These are phyloP conservation scores for Alternaria alternata DNA, from an alignment of 2,329 filamentous ascomycete genomes.

Conservation along the genomic window DNA sequence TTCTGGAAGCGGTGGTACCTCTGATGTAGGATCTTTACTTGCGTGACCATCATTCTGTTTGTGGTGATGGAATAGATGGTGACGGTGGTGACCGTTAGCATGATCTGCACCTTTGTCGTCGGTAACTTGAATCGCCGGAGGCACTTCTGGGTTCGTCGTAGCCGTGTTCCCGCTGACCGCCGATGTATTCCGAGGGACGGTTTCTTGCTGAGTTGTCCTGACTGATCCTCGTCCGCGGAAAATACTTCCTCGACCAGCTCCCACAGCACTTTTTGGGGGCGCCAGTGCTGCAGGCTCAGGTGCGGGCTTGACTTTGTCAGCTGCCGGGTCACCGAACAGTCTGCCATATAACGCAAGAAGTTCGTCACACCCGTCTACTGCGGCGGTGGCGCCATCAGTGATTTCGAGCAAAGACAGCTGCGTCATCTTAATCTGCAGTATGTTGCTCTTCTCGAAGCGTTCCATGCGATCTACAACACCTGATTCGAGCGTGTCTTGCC, in stretches of 20 bases:
- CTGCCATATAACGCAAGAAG: constrained; percentile 81
- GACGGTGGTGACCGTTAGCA: constrained; percentile 47
- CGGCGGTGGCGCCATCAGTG: constrained; percentile 81
- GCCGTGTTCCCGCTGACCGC: constrained; percentile 35
- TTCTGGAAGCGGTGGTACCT: constrained; percentile 37
- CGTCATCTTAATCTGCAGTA: constrained; percentile 96
- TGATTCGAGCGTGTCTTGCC: constrained; percentile 24
- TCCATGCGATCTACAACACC: constrained; percentile 82
- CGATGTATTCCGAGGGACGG: constrained; percentile 32
- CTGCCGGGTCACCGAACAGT: constrained; percentile 73
- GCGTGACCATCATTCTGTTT: constrained; percentile 47
- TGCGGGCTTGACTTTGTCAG: constrained; percentile 46
- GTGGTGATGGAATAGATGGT: constrained; percentile 44
- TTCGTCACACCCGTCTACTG: constrained; percentile 88
- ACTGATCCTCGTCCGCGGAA: constrained; percentile 65
- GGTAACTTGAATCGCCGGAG: constrained; percentile 80
- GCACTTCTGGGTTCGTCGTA: constrained; percentile 45
- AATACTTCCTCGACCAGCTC: constrained; percentile 77
- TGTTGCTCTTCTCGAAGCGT: constrained; percentile 80
- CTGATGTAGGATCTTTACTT: constrained; percentile 23
- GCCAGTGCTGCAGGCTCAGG: constrained; percentile 60
- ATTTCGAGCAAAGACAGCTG: constrained; percentile 85
- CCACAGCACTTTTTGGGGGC: constrained; percentile 67
- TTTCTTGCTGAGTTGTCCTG: constrained; percentile 30
- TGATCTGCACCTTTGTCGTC: constrained; percentile 62